Conservation (phyloP, 2,329 filamentous ascomycete species). For the Sporothrix sp. region DNA sequence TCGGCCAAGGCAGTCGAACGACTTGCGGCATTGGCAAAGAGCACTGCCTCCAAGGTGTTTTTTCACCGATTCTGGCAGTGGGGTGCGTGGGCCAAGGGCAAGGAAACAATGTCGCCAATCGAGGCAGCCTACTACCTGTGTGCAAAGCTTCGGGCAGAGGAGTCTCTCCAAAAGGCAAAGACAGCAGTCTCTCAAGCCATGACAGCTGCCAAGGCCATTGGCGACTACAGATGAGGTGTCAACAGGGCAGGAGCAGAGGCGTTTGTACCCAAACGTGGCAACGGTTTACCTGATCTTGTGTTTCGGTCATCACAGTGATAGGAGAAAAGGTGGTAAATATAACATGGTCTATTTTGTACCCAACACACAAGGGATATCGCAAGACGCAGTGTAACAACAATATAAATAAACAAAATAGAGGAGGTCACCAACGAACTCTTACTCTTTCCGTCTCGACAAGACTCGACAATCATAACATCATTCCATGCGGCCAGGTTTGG, state of each 20-base stretch:
- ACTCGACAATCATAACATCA: not conserved
- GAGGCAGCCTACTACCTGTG: not conserved
- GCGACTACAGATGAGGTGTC: not conserved
- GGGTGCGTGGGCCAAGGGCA: not conserved
- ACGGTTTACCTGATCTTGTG: too few species aligned
- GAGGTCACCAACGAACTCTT: conserved; percentile 3
- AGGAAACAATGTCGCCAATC: not conserved
- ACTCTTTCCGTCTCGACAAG: not conserved
- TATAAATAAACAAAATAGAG: not conserved
- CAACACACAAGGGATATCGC: too few species aligned
- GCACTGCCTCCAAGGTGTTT: not conserved
- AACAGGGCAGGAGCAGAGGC: too few species aligned
- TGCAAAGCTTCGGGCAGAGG: not conserved
- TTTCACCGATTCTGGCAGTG: not conserved
- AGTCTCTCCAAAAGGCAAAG: not conserved
- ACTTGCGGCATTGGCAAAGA: not conserved
- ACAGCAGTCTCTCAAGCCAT: not conserved
- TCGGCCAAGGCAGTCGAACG: not conserved
- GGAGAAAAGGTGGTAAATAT: too few species aligned
- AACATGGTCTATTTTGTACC: too few species aligned
- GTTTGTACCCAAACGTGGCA: too few species aligned
- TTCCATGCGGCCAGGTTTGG: too few species aligned
- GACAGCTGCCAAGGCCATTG: not conserved
- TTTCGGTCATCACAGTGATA: too few species aligned
- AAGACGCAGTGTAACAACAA: too few species aligned